A percentile compares a stretch with the other conserved stretches of the same genome.
These are phyloP conservation scores for Camellia oleifera DNA, from an alignment of 179 eudicot genomes.

Conservation along the genomic window DNA sequence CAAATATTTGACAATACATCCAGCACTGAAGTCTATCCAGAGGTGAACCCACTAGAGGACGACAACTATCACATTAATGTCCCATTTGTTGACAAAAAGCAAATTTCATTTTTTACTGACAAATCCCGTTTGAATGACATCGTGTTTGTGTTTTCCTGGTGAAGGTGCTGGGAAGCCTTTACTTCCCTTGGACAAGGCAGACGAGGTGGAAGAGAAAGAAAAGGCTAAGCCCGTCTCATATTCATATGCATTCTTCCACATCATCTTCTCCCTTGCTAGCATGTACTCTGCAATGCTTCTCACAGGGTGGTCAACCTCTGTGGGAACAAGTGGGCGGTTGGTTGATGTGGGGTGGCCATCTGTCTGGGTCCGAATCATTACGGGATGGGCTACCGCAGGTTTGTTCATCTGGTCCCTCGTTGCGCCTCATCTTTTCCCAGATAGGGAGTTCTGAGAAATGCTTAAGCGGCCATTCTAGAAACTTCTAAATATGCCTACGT, in stretches of 20 bases:
- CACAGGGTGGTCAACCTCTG: constrained; percentile 97
- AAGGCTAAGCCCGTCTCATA: constrained; percentile 75
- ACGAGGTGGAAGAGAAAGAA: constrained; percentile 72
- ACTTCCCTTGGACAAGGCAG: constrained; percentile 84
- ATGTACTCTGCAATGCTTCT: constrained; percentile 99
- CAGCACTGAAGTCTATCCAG: too few relatives aligned
- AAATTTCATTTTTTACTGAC: background rate
- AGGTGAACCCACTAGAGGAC: too few relatives aligned
- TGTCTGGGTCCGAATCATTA: constrained; percentile 94
- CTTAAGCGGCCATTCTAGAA: background rate
- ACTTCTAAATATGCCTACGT: background rate
- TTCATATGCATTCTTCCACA: constrained; percentile 94
- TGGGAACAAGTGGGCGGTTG: constrained; percentile 88
- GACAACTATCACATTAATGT: background rate
- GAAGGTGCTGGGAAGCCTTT: constrained; percentile 85
- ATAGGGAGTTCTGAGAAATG: constrained; percentile 67
- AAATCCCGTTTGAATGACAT: background rate
- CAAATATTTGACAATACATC: background rate
- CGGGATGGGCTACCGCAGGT: constrained; percentile 95
- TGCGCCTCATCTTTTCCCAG: constrained; percentile 87
- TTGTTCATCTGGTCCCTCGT: constrained; percentile 90
- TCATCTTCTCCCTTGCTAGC: constrained; percentile 97
- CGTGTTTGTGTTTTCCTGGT: constrained; percentile 10
- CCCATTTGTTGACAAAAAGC: background rate
- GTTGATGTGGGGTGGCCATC: constrained; percentile 98